Base-by-base conservation (phyloP, 2,329 filamentous ascomycete genomes). In the Emmonsia crescens region DNA sequence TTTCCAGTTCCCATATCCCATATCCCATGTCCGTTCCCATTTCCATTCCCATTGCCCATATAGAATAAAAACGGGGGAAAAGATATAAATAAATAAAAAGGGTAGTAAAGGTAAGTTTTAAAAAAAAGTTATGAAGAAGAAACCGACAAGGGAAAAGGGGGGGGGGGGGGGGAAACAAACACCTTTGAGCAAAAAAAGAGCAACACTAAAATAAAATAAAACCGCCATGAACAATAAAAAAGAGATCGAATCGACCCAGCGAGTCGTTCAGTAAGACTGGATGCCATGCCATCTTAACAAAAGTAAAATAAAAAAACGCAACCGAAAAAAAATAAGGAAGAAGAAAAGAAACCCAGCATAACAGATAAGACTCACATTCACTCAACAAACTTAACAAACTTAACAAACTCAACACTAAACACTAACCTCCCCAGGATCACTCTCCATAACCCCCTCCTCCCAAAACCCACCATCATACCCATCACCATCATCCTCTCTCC, bases 351-450 rank as follows among this genome's bases (percentile, higher is more conserved):
- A 21, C 51, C 8, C 33, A 36, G 1, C 12, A 14, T 16, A 38
- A 33, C 40, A 59, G 29, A 16, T 19, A 27, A 16, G 21, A 14
- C 8, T n/a, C n/a, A n/a, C n/a, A n/a, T n/a, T n/a, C n/a, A n/a
- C n/a, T n/a, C n/a, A n/a, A n/a, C n/a, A n/a, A n/a, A n/a, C n/a
- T n/a, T n/a, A n/a, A n/a, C n/a, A n/a, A n/a, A n/a, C n/a, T n/a
- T n/a, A n/a, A n/a, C n/a, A n/a, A n/a, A n/a, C n/a, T n/a, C 2
- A 38, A 38, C 38, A 40, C 62, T 56, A 66, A 19, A 75, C 72
- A 67, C 76, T 78, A 63, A 78, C 75, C 67, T 77, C 74, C 12
- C 76, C 76, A 10, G 71, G 69, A 59, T 78, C 76, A 62, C 70
- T 73, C 55, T 79, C 76, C 63, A 77, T 70, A 36, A 76, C 72